A percentile compares a stretch with the other conserved stretches of the same genome.
Conservation (phyloP, 179 eudicot species). For the Vitellaria paradoxa region DNA sequence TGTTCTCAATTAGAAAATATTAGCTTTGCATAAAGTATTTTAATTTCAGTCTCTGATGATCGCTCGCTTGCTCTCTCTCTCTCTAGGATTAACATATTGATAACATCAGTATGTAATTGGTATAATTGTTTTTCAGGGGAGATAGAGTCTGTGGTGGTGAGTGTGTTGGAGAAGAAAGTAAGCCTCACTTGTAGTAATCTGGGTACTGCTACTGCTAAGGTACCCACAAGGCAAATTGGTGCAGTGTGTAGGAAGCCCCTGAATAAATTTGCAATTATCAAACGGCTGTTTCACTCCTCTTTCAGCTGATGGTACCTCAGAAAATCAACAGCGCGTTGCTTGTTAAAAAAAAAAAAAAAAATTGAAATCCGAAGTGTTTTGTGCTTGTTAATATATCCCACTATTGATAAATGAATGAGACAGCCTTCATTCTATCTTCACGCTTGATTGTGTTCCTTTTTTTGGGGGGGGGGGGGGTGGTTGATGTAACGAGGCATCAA, state of each 20-base stretch:
- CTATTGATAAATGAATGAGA: neutral
- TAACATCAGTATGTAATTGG: neutral
- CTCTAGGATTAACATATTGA: neutral
- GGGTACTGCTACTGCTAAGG: neutral
- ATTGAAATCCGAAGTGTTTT: neutral
- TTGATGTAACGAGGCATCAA: too few relatives aligned
- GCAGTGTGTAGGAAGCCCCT: constrained; percentile 8
- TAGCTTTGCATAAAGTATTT: neutral
- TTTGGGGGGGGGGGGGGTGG: neutral
- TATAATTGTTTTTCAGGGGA: constrained; percentile 31
- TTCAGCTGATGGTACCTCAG: constrained; percentile 13
- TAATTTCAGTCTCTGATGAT: neutral
- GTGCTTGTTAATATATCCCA: constrained; percentile 2
- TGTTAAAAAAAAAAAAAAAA: too few relatives aligned
- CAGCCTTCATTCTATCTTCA: too few relatives aligned
- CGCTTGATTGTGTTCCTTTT: too few relatives aligned
- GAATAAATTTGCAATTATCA: constrained; percentile 29
- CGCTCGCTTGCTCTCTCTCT: too few relatives aligned
- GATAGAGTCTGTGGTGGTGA: constrained; percentile 64
- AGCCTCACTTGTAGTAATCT: constrained; percentile 49
- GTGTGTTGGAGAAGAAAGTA: constrained; percentile 62
- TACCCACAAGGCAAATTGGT: constrained; percentile 19
- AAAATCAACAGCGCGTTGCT: too few relatives aligned
- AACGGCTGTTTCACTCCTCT: constrained; percentile 38
- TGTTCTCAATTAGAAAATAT: too few relatives aligned